These are phyloP conservation scores for Cystobasidium pallidum DNA, from an alignment of 1,284 basidiomycete genomes.

Conservation along the genomic window DNA sequence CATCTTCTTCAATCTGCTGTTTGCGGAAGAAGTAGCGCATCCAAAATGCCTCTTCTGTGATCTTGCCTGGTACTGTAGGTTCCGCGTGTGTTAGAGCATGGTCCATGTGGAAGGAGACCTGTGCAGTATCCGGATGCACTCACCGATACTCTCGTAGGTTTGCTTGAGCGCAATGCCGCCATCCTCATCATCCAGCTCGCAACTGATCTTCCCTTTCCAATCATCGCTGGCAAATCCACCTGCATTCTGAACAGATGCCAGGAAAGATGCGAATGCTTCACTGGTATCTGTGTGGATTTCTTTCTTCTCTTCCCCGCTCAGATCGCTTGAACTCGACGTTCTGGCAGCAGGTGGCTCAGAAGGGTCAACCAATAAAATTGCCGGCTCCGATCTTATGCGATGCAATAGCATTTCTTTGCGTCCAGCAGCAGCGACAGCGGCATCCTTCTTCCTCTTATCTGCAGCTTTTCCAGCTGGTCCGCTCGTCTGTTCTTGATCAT, in stretches of 20 bases:
- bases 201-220: constrained; percentile 38
- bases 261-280: constrained; percentile 66
- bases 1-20: constrained; percentile 79
- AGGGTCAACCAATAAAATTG: constrained; percentile 76
- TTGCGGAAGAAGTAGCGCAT: constrained; percentile 87
- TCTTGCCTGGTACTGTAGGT: constrained; percentile 69
- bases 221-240: constrained; percentile 45
- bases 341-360: constrained; percentile 52
- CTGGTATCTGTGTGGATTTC: constrained; percentile 62
- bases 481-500: neutral
- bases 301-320: constrained; percentile 48
- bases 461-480: constrained; percentile 25
- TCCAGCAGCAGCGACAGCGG: constrained; percentile 63
- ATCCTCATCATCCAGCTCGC: constrained; percentile 33
- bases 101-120: too few species aligned
- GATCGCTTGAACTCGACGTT: neutral
- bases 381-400: constrained; percentile 73
- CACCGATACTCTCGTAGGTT: constrained; percentile 31
- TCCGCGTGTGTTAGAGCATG: neutral
- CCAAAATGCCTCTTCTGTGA: constrained; percentile 80
- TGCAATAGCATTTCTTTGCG: constrained; percentile 77
- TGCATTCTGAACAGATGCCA: constrained; percentile 49
- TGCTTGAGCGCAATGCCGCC: constrained; percentile 4
- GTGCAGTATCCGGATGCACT: neutral
- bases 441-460: constrained; percentile 58